Percentiles rank a stretch among this genome's conserved stretches.
These are phyloP conservation scores for Kazachstania bromeliacearum DNA, from an alignment of 805 yeast species.

Conservation along the genomic window DNA sequence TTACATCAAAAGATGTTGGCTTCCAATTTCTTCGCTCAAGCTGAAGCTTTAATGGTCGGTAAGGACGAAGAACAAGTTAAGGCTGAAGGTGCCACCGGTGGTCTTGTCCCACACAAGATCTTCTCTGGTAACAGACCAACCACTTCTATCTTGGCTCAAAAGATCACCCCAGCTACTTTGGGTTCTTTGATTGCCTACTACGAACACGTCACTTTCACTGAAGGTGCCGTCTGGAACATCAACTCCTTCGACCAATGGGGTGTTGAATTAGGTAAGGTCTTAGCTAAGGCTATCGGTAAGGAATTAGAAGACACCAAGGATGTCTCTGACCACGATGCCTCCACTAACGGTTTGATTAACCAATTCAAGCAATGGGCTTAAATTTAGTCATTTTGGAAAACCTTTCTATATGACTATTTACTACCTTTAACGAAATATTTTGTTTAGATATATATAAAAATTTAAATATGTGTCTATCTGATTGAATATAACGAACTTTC, in stretches of 20 bases:
- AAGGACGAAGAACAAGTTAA: constrained; percentile 76
- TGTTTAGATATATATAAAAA: no score
- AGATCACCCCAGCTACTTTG: constrained; percentile 91
- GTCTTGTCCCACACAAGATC: constrained; percentile 86
- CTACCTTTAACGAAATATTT: no score
- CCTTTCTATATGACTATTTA: no score
- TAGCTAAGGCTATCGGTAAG: constrained; percentile 90
- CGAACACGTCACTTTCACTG: constrained; percentile 94
- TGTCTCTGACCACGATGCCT: constrained; percentile 70
- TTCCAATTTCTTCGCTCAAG: constrained; percentile 97
- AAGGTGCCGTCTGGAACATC: constrained; percentile 99
- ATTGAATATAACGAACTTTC: no score
- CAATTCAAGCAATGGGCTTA: constrained; percentile 80
- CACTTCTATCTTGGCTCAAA: constrained; percentile 89
- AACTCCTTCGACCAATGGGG: constrained; percentile 99
- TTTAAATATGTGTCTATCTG: no score
- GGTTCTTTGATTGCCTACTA: constrained; percentile 97
- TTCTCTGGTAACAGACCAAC: constrained; percentile 99
- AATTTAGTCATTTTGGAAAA: constrained; percentile 3
- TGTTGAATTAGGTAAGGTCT: constrained; percentile 95
- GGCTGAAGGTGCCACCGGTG: constrained; percentile 82
- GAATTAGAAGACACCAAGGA: constrained; percentile 61
- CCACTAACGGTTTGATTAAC: constrained; percentile 90
- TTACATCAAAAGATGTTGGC: constrained; percentile 97
- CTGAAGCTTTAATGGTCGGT: constrained; percentile 96